These are phyloP conservation scores for Phaeosphaeria sp. DNA, from an alignment of 2,329 filamentous ascomycete genomes.

Conservation along the genomic window DNA sequence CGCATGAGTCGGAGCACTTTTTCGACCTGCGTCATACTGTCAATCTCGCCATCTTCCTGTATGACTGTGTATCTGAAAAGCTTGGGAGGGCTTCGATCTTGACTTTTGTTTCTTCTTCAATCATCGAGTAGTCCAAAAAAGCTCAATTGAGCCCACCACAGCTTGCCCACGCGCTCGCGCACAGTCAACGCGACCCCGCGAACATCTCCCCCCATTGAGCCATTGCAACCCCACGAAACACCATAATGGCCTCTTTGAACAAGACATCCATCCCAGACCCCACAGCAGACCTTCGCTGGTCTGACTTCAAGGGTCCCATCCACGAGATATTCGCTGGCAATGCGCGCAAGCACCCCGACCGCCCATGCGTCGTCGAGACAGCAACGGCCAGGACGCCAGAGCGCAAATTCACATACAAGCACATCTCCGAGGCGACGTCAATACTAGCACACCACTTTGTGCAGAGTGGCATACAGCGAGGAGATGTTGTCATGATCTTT, in stretches of 20 bases:
- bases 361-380: slow-evolving; percentile 73
- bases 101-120: neutral
- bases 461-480: slow-evolving; percentile 73
- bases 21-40: slow-evolving; percentile 28
- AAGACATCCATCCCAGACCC: slow-evolving; percentile 64
- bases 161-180: slow-evolving; percentile 4
- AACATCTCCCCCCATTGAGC: slow-evolving; percentile 8
- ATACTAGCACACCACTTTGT: slow-evolving; percentile 80
- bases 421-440: slow-evolving; percentile 87
- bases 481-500: slow-evolving; percentile 94
- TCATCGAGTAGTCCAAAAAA: neutral
- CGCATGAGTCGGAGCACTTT: slow-evolving; percentile 29
- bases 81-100: neutral
- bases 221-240: slow-evolving; percentile 22
- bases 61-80: neutral
- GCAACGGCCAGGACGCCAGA: slow-evolving; percentile 60
- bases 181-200: slow-evolving; percentile 19
- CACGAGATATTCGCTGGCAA: slow-evolving; percentile 73
- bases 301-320: slow-evolving; percentile 69
- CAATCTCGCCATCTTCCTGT: slow-evolving; percentile 3
- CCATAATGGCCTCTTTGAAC: slow-evolving; percentile 36
- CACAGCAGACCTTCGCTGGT: slow-evolving; percentile 72
- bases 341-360: slow-evolving; percentile 72
- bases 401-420: slow-evolving; percentile 79
- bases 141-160: neutral